Evolutionary conservation across 1,139 yeast species (phyloP).

Genomic region (Debaryomyces sp.): DNA sequence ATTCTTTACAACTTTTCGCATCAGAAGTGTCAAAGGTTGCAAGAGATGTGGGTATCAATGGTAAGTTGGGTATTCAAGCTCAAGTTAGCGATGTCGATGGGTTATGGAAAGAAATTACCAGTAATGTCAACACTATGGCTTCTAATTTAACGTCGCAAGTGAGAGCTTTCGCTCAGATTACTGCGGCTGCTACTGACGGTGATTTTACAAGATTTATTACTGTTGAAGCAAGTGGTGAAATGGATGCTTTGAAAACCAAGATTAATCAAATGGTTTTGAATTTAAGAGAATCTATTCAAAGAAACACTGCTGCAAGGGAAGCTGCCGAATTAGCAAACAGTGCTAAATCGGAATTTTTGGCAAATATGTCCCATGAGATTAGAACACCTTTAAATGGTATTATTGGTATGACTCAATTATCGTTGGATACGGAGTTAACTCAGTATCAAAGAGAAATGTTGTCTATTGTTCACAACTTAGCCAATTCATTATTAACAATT

Average conservation of each 20-base stretch:
- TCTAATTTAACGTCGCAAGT: slow-evolving; percentile 89
- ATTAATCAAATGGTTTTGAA: slow-evolving; percentile 91
- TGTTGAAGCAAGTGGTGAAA: slow-evolving; percentile 90
- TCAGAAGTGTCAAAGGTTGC: slow-evolving; percentile 89
- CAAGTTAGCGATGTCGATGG: slow-evolving; percentile 92
- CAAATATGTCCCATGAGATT: slow-evolving; percentile 90
- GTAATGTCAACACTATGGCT: slow-evolving; percentile 94
- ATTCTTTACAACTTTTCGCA: slow-evolving; percentile 83
- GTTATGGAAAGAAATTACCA: slow-evolving; percentile 87
- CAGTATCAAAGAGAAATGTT: slow-evolving; percentile 91
- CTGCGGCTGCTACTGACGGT: slow-evolving; percentile 94
- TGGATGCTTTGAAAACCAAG: slow-evolving; percentile 90
- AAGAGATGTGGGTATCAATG: slow-evolving; percentile 90
- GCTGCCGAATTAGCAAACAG: slow-evolving; percentile 90
- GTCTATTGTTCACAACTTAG: slow-evolving; percentile 82
- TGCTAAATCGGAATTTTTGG: slow-evolving; percentile 89
- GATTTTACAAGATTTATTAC: slow-evolving; percentile 89
- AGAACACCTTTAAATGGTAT: slow-evolving; percentile 93
- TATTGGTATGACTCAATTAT: slow-evolving; percentile 88
- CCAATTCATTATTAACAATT: slow-evolving; percentile 79
- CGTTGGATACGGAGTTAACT: slow-evolving; percentile 82
- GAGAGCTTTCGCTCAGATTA: slow-evolving; percentile 89
- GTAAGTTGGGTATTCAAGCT: slow-evolving; percentile 89
- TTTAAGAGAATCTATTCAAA: slow-evolving; percentile 83
- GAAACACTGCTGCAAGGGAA: slow-evolving; percentile 91